Base-by-base conservation (phyloP, 1,139 yeast genomes). In the Suhomyces panamericanus region DNA sequence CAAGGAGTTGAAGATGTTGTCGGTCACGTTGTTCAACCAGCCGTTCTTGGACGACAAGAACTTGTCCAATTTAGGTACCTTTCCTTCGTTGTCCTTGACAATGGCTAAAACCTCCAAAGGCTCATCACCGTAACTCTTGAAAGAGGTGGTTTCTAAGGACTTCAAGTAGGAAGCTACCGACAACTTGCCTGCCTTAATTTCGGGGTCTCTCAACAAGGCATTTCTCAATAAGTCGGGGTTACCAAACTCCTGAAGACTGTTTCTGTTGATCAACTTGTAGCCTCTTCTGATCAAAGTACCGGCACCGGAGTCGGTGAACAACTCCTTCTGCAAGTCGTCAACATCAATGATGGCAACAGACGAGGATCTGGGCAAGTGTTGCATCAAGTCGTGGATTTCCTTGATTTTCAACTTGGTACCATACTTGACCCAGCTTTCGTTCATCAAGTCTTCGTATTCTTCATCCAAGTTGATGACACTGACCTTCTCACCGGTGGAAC, bases 211-310 rank as follows among this genome's bases (percentile, higher is more conserved):
- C 59, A 81, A 79, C 49, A 91, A 75, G 16, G 93, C 95, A 41
- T 75, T 67, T 69, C 96, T 80, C 57, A 91, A 78, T 44, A 82
- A 72, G 61, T 88, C 96, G 12, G 85, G 83, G 57, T 86, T 80
- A 33, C 87, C 78, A 63, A 91, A 89, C 49, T 88, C 93, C 42
- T 74, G 70, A 49, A 89, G 73, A 35, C 85, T 78, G 54, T 78
- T 75, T 64, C 88, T 81, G 58, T 85, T 84, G 47, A 85, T 69
- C 55, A 93, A 78, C 70, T 89, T 89, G 73, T 93, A 89, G 50
- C 99, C 99, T 67, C 99, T 83, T 78, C 99, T 86, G 59, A 93
- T 90, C 73, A 93, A 78, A 42, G 99, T 93, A 62, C 99, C 99
- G 38, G 99, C 99, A 67, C 99, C 99, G 13, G 96, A 87, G 64